Percentiles rank a stretch among this genome's conserved stretches.
Conservation (phyloP, 768 basidiomycete genomes). For the Lactarius hatsudake region DNA sequence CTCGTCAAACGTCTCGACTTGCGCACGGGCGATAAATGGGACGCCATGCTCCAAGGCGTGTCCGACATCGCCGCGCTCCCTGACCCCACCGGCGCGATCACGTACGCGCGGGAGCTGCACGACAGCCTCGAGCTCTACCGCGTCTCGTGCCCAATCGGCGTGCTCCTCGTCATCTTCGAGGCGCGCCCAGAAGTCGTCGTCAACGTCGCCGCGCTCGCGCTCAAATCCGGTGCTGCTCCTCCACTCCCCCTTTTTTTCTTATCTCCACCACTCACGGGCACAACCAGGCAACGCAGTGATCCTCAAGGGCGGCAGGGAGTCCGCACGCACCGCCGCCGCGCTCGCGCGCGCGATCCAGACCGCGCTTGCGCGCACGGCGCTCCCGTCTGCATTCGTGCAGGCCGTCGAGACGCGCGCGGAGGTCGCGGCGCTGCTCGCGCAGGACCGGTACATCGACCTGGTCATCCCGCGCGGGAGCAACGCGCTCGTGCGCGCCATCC, state of each 20-base stretch:
- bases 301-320: constrained; percentile 96
- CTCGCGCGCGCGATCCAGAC: constrained; percentile 77
- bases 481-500: constrained; percentile 81
- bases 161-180: constrained; percentile 95
- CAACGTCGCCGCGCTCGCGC: constrained; percentile 92
- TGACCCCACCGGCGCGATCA: constrained; percentile 82
- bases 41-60: constrained; percentile 89
- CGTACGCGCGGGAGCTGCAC: constrained; percentile 89
- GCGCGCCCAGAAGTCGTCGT: constrained; percentile 97
- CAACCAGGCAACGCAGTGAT: constrained; percentile 90
- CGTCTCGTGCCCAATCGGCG: constrained; percentile 95
- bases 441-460: constrained; percentile 93
- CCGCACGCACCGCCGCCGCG: constrained; percentile 70
- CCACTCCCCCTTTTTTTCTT: neutral
- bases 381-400: constrained; percentile 84
- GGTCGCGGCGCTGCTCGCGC: constrained; percentile 78
- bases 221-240: constrained; percentile 76
- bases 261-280: neutral
- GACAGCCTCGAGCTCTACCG: constrained; percentile 86
- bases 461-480: constrained; percentile 97
- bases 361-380: constrained; percentile 67
- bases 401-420: constrained; percentile 88
- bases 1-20: constrained; percentile 87
- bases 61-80: constrained; percentile 80
- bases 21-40: constrained; percentile 81